phyloP scores from a whole-genome alignment of 805 yeast species.

The Henningerozyma blattae region DNA sequence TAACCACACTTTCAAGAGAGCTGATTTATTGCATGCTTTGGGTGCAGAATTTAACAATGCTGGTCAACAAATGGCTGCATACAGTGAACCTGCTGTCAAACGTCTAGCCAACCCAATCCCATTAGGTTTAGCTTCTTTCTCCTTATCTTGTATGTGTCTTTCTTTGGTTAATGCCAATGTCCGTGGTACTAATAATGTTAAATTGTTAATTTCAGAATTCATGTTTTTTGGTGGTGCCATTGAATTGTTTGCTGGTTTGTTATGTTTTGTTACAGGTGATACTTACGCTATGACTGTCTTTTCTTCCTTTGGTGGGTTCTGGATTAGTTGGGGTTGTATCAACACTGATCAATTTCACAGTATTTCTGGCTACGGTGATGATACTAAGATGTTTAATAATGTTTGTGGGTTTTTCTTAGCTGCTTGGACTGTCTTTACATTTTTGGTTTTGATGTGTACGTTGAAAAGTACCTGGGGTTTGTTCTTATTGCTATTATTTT shows the following conservation, averaged over 20 bases:
- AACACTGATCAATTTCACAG: conserved; percentile 47
- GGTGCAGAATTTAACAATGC: conserved; percentile 1
- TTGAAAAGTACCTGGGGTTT: conserved; percentile 50
- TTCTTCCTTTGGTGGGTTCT: conserved; percentile 52
- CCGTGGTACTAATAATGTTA: conserved; percentile 50
- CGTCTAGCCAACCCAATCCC: conserved; percentile 68
- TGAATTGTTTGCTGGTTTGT: conserved; percentile 61
- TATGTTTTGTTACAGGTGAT: conserved; percentile 66
- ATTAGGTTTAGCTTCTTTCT: conserved; percentile 60
- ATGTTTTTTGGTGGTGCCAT: conserved; percentile 64
- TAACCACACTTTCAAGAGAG: conserved; percentile 31
- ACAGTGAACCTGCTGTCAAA: conserved; percentile 17
- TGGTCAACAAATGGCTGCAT: neutral
- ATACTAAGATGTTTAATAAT: conserved; percentile 32
- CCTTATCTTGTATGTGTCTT: conserved; percentile 42
- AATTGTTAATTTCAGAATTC: conserved; percentile 53
- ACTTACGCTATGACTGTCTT: conserved; percentile 57
- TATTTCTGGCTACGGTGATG: conserved; percentile 34
- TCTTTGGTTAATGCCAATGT: conserved; percentile 54
- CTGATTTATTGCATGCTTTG: conserved; percentile 40
- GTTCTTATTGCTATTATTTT: conserved; percentile 39
- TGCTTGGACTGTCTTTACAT: conserved; percentile 57
- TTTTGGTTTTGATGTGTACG: conserved; percentile 43
- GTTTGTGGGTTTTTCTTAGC: conserved; percentile 47
- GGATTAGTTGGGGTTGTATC: conserved; percentile 66